Evolutionary conservation across 2,329 filamentous ascomycete species (phyloP), one percentile per base, ranked within the genome.

Genomic region (Arthrocladium fulminans): DNA sequence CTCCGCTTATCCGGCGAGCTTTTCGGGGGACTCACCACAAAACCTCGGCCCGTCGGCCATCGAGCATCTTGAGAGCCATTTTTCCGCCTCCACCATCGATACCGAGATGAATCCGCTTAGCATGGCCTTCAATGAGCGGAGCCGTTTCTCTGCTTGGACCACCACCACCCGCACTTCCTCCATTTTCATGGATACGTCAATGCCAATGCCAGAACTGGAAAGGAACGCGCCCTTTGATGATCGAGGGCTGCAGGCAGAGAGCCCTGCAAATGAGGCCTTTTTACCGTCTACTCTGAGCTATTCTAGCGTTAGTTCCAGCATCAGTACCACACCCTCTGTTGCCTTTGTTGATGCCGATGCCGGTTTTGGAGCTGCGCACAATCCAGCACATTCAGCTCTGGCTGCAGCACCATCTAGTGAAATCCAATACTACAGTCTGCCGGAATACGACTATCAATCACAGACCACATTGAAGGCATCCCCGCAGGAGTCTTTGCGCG

Each of bases 81-180:
- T 59, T 50, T 58, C 56, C 1, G 49, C 42, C 25, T 56, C 53
- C 7, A 59, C 57, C 3, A 54, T 59, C 32, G 53, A 54, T 22
- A 59, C 56, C 12, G 47, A 46, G 32, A 50, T 51, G 7, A 32
- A 47, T 22, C 45, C 46, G 15, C 46, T 46, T 17, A 54, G 53
- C 27, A 51, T 50, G 39, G 47, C 48, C 20, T 38, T 49, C 29
- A 34, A 54, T n/a, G 52, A 53, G 19, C 61, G 57, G n/a, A 71
- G 68, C 48, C 66, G 65, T 47, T 71, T 71, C 49, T 72, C 69
- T 2, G 65, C 64, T 44, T 63, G 67, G 54, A 64, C 63, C 1
- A 61, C 59, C 23, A 61, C 60, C 12, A 66, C 66, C 13, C 50
- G 53, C 22, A 34, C 34, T 3, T 23, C 34, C 5, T 47, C 45